Conservation (phyloP, 108 stramenopile genomes). For the Cyclostephanos tholiformis region DNA sequence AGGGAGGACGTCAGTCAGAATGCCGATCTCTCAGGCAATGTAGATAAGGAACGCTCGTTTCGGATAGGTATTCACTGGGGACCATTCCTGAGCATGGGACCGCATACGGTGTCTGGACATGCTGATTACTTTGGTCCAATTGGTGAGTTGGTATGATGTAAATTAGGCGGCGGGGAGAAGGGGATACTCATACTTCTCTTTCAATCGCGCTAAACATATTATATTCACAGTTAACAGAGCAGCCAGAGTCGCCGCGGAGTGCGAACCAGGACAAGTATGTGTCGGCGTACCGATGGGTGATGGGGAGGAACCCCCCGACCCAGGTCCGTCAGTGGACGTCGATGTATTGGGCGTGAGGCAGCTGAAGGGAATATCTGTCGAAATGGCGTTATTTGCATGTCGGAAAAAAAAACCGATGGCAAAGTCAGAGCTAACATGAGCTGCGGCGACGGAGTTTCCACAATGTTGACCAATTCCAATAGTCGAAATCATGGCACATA, state of each 20-base stretch:
- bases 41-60: conserved; percentile 31
- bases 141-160: conserved; percentile 18
- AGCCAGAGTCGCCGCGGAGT: conserved; percentile 46
- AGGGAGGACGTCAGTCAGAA: conserved; percentile 35
- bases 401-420: conserved; percentile 16
- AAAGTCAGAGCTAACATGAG: not conserved
- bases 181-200: no score
- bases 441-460: no score
- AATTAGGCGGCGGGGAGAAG: not conserved
- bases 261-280: conserved; percentile 44
- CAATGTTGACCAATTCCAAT: no score
- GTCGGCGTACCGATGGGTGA: conserved; percentile 44
- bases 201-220: not conserved
- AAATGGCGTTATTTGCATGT: conserved; percentile 45
- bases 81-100: conserved; percentile 50
- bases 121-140: conserved; percentile 60
- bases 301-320: conserved; percentile 45
- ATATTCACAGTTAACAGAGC: conserved; percentile 44
- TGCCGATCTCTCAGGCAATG: conserved; percentile 19
- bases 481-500: no score
- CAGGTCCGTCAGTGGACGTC: conserved; percentile 45
- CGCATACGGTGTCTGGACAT: conserved; percentile 52
- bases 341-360: conserved; percentile 45
- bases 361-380: conserved; percentile 45
- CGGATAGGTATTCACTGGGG: conserved; percentile 47